Base-by-base conservation (phyloP, 2,329 filamentous ascomycete genomes). In the Penicillium sp. region DNA sequence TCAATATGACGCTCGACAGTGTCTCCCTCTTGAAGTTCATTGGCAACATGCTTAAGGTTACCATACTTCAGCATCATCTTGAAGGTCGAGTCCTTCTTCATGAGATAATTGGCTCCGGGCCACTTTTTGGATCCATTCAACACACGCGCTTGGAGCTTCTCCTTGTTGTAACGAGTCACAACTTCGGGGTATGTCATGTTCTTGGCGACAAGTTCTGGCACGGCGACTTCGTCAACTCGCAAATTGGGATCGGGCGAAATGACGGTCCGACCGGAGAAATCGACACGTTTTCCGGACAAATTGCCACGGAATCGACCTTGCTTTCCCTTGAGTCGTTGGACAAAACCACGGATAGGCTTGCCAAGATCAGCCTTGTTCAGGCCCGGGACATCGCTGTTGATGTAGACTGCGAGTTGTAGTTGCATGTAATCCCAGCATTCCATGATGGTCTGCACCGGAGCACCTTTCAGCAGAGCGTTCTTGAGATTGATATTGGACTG, bases 381-480 rank as follows among this genome's bases (percentile, higher is more conserved):
- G 31, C 94, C 94, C 0, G 95, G 95, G 2, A 96, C 88, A 68
- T 97, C 93, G 63, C 93, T 96, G 79, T 99, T 98, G 75, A 99
- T 94, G 74, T 99, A 98, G 83, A 98, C 92, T 60, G 94, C 95
- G 60, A 98, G 90, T 70, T 98, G 93, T 9, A 96, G 84, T 71
- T 98, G 94, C 60, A 99, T 81, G 70, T 94, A 98, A 72, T 99
- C 95, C 95, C 95, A 99, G 69, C 96, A 92, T 73, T 99, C 95
- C 88, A 98, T 96, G 57, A 98, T 90, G 0, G 91, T 96, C 65
- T 90, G 86, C 2, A 99, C 84, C 0, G 92, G 87, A 14, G 93
- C 90, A 10, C 94, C 94, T 66, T 92, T 92, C 60, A 89, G 84
- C 16, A 98, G 77, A 0, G 92, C 91, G 22, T 91, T 89, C 51